A percentile compares a stretch with the other conserved stretches of the same genome.
Conservation (phyloP, 2,329 filamentous ascomycete species). For the Fusarium udum region DNA sequence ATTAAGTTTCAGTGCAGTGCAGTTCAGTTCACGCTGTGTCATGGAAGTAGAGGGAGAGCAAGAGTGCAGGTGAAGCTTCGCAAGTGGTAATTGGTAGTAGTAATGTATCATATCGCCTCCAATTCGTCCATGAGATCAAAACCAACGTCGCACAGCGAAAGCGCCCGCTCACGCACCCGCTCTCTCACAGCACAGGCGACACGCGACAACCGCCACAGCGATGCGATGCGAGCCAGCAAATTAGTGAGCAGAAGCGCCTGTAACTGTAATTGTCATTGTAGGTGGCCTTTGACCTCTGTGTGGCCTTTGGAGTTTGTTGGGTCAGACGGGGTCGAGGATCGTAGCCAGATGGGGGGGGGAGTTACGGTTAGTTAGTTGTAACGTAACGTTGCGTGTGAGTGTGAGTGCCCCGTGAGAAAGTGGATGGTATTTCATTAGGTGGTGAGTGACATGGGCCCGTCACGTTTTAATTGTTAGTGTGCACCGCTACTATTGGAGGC, state of each 20-base stretch:
- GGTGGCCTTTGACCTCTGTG: conserved; percentile 6
- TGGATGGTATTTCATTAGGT: conserved; percentile 17
- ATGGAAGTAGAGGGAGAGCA: not conserved
- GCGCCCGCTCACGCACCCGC: conserved; percentile 7
- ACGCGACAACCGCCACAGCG: conserved; percentile 36
- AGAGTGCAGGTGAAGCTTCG: not conserved
- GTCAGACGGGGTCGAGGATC: conserved; percentile 15
- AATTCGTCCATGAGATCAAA: conserved; percentile 15
- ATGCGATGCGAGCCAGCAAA: conserved; percentile 17
- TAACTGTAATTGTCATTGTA: not conserved
- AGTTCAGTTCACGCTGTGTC: conserved; percentile 12
- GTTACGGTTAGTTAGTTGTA: conserved; percentile 8
- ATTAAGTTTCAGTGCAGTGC: not conserved
- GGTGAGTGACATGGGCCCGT: not conserved
- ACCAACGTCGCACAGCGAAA: conserved; percentile 39
- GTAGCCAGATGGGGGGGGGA: not conserved
- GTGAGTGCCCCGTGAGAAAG: conserved; percentile 33
- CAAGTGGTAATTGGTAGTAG: conserved; percentile 8
- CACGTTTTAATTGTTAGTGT: conserved; percentile 26
- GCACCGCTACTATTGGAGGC: conserved; percentile 3
- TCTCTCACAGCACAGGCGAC: conserved; percentile 2
- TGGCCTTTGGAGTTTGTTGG: conserved; percentile 13
- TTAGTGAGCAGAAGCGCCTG: conserved; percentile 11
- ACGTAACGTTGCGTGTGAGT: conserved; percentile 38
- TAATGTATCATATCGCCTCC: conserved; percentile 19